phyloP scores from a whole-genome alignment of 306 rosid species.

The Albizia julibrissin region DNA sequence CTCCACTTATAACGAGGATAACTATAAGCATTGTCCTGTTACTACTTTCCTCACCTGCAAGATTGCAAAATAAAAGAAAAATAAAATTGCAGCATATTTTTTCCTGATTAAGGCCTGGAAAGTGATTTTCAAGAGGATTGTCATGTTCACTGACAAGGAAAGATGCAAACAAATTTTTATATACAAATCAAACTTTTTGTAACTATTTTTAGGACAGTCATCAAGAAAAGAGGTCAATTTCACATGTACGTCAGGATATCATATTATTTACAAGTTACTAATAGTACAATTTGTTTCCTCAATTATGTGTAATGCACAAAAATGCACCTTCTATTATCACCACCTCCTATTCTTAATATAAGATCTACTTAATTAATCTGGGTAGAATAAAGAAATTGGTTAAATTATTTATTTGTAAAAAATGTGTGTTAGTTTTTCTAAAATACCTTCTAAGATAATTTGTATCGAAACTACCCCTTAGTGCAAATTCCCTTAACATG shows the following conservation, averaged over 20 bases:
- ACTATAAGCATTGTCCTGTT: conserved; percentile 16
- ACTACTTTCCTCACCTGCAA: conserved; percentile 29
- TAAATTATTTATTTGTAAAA: no score
- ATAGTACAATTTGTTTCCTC: neutral
- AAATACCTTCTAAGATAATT: no score
- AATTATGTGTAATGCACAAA: neutral
- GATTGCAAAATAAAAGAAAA: neutral
- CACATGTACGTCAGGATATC: neutral
- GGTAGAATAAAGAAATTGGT: no score
- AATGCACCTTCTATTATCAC: neutral
- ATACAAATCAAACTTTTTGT: neutral
- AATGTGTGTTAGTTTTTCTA: no score
- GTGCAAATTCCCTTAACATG: no score
- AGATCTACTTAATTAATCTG: no score
- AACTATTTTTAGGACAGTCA: neutral
- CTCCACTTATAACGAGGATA: conserved; percentile 18
- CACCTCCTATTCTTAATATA: no score
- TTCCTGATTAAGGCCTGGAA: neutral
- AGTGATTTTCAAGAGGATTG: conserved; percentile 2
- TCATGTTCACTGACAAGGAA: neutral
- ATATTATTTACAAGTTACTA: neutral
- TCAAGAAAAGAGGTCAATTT: neutral
- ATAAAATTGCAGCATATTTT: neutral
- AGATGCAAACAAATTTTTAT: neutral
- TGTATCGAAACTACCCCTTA: no score